Evolutionary conservation across 306 rosid species (phyloP).

Genomic region (Cucurbita argyrosperma): DNA sequence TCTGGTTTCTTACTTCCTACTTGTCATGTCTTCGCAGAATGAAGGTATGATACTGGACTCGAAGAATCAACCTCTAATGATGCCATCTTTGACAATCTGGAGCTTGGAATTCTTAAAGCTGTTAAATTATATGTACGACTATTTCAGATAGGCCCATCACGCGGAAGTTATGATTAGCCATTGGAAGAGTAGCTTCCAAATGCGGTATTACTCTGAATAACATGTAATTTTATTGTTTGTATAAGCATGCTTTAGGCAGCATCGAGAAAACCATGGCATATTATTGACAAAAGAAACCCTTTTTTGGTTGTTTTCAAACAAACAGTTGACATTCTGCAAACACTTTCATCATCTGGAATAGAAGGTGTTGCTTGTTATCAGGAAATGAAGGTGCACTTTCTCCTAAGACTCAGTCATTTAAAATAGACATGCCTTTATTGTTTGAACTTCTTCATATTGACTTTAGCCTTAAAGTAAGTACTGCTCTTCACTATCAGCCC

Average conservation of each 20-base stretch:
- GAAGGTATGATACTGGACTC: constrained; percentile 11
- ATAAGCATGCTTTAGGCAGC: not conserved
- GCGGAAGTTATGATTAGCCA: not conserved
- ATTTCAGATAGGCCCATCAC: not conserved
- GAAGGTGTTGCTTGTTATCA: not conserved
- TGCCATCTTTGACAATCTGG: not conserved
- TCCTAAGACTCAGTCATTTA: not conserved
- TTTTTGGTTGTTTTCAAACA: not conserved
- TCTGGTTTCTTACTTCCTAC: not conserved
- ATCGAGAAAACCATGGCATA: not conserved
- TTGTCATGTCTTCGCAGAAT: constrained; percentile 15
- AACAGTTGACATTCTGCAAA: not conserved
- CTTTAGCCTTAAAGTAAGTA: not conserved
- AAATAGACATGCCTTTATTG: not conserved
- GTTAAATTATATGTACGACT: not conserved
- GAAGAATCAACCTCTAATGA: constrained; percentile 1
- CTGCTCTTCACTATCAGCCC: not conserved
- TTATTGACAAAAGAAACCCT: not conserved
- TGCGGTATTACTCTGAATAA: not conserved
- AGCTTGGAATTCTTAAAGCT: not conserved
- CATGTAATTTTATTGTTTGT: not conserved
- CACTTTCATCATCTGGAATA: not conserved
- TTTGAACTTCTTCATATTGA: not conserved
- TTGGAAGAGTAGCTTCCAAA: not conserved
- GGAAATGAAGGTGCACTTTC: not conserved